Base-by-base conservation (phyloP, 148 eudicot genomes). In the Rhododendron vialii region DNA sequence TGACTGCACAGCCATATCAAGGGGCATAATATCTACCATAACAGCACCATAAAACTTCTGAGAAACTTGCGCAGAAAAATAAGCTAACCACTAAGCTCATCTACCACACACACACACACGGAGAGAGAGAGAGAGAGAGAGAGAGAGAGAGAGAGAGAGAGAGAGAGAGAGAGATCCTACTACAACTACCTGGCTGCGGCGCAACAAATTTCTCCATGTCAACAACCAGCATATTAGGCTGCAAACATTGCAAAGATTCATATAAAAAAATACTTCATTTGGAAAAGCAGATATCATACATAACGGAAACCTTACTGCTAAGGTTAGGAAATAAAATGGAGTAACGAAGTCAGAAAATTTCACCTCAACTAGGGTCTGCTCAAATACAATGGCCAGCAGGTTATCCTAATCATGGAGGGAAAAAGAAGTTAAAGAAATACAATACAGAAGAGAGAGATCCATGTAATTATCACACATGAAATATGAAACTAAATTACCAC, bases 211-310 rank as follows among this genome's bases (percentile, higher is more conserved):
- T 97, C 92, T 93, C 98, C 81, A 97, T 88, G 87, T 97, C 98
- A 86, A 93, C 93, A 82, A 95, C 95, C 90, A 97, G 91, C 98
- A 95, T 95, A 90, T 97, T 97, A 41, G 99, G 99, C 99, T 96
- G 96, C 89, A 89, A 93, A 88, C 73, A 76, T 74, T 53, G 22
- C 13, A 30, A 78, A 84, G 36, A 75, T 48, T 73, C 47, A 73
- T 33, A 76, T 36, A 2, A 84, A 78, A 6, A 84, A 84, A 28
- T 45, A 36, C 22, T 30, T 48, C 36, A 79, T 73, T 13, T 80
- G 59, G 14, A 41, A 71, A 35, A 14, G 5, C 22, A 26, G 78
- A 18, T 53, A 47, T n/a, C 22, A 36, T 55, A 24, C 69, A 53
- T 12, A 74, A 84, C 43, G 17, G 69, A 83, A 69, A 11, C 45